Conservation (phyloP, 2,329 filamentous ascomycete genomes). For the Xenoacremonium recifei region DNA sequence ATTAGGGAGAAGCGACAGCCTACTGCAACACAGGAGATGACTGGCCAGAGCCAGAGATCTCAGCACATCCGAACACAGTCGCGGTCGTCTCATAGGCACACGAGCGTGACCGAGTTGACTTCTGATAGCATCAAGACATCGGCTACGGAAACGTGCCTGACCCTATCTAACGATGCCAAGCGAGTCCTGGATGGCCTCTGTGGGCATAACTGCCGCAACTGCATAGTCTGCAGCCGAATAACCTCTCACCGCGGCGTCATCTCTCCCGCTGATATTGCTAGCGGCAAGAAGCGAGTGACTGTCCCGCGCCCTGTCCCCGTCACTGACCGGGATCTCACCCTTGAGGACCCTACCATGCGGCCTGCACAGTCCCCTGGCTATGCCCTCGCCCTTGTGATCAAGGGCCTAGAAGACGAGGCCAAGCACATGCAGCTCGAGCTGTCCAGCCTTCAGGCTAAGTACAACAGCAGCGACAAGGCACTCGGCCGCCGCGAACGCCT, state of each 20-base stretch:
- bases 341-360: constrained; percentile 57
- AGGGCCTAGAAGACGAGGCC: constrained; percentile 77
- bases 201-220: constrained; percentile 55
- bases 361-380: constrained; percentile 67
- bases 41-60: constrained; percentile 23
- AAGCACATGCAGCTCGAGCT: constrained; percentile 72
- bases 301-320: constrained; percentile 65
- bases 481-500: constrained; percentile 64
- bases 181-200: constrained; percentile 53
- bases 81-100: constrained; percentile 24
- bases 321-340: constrained; percentile 54
- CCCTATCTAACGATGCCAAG: constrained; percentile 51
- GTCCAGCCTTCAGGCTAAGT: constrained; percentile 57
- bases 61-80: constrained; percentile 25
- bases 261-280: constrained; percentile 35
- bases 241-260: constrained; percentile 41
- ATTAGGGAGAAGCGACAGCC: constrained; percentile 17
- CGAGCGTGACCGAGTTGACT: constrained; percentile 20
- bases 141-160: constrained; percentile 37
- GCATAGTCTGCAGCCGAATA: constrained; percentile 57
- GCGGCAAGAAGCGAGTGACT: constrained; percentile 57
- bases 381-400: constrained; percentile 80
- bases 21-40: constrained; percentile 16
- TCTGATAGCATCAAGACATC: constrained; percentile 21
- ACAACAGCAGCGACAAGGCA: constrained; percentile 66